Conservation (phyloP, 257 asterid species). For the Fraxinus anomala region DNA sequence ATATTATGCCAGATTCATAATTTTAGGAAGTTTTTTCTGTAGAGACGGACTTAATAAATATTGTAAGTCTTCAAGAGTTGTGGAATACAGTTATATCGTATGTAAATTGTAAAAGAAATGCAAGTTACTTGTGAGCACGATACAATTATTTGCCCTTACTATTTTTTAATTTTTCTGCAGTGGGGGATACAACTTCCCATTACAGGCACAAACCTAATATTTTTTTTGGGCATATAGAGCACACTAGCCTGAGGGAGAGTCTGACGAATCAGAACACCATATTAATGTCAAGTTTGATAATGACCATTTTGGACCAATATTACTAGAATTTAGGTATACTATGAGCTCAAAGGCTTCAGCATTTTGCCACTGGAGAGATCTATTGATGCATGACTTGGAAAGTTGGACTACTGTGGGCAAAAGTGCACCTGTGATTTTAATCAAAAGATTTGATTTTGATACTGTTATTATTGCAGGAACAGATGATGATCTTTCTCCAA, state of each 20-base stretch:
- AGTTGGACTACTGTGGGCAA: neutral
- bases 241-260: neutral
- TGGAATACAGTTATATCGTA: neutral
- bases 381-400: conserved; percentile 13
- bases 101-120: neutral
- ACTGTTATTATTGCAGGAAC: conserved; percentile 62
- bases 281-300: neutral
- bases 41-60: neutral
- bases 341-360: neutral
- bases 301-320: neutral
- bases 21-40: neutral
- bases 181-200: neutral
- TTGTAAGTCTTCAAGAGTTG: neutral
- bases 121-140: neutral
- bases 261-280: neutral
- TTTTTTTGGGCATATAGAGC: neutral
- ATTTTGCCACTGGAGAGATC: neutral
- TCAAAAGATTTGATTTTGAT: neutral
- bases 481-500: conserved; percentile 91
- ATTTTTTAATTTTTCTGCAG: neutral
- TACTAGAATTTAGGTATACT: neutral
- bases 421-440: neutral
- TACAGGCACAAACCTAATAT: neutral
- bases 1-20: neutral
- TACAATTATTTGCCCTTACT: neutral